Evolutionary conservation across 768 basidiomycete genomes (phyloP).

Genomic region (Pleurotus platypus): DNA sequence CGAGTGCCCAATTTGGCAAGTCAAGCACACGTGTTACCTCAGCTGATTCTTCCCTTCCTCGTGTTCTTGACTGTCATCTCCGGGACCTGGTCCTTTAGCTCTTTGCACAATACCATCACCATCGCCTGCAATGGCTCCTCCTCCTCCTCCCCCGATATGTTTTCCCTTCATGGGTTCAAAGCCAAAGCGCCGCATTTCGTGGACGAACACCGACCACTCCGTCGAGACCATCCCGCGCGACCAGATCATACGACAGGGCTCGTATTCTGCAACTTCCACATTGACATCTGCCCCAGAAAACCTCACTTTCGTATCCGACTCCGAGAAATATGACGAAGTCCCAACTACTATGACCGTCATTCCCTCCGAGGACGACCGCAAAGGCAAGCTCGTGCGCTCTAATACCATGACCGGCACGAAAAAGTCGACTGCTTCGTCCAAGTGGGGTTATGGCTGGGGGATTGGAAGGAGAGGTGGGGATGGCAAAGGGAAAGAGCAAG

Average conservation of each 20-base stretch:
- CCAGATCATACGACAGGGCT: constrained; percentile 34
- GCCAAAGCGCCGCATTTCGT: constrained; percentile 43
- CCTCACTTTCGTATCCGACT: constrained; percentile 57
- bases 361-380: constrained; percentile 24
- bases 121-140: constrained; percentile 44
- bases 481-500: constrained; percentile 34
- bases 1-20: constrained; percentile 11
- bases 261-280: constrained; percentile 42
- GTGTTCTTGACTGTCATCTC: constrained; percentile 14
- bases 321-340: constrained; percentile 55
- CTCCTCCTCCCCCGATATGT: constrained; percentile 54
- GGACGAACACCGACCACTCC: constrained; percentile 26
- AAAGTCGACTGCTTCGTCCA: constrained; percentile 40
- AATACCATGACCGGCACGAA: constrained; percentile 60
- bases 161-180: constrained; percentile 55
- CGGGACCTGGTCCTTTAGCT: constrained; percentile 18
- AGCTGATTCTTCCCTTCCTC: constrained; percentile 17
- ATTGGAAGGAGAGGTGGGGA: constrained; percentile 44
- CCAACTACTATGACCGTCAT: constrained; percentile 29
- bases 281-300: constrained; percentile 40
- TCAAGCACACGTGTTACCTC: constrained; percentile 18
- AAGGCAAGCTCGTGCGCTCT: constrained; percentile 37
- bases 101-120: constrained; percentile 13
- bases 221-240: constrained; percentile 19
- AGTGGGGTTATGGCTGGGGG: constrained; percentile 74